Evolutionary conservation across 371 early-diverging fungal genomes (phyloP).

Genomic region (Mortierella sp.): DNA sequence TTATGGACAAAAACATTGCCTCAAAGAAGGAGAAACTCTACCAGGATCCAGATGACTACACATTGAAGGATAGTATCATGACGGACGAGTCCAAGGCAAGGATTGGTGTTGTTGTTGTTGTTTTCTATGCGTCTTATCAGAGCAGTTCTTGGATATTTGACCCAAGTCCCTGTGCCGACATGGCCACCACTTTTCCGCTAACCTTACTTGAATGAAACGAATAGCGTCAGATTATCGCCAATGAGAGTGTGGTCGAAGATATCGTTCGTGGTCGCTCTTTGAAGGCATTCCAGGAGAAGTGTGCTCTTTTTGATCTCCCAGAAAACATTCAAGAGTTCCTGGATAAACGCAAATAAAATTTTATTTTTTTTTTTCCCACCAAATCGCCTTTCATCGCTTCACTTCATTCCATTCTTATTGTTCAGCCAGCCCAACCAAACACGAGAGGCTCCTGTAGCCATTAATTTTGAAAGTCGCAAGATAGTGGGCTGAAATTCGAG

Average conservation of each 20-base stretch:
- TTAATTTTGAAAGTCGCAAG: too few species aligned
- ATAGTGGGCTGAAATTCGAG: too few species aligned
- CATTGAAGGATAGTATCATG: slow-evolving; percentile 65
- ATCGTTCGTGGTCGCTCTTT: slow-evolving; percentile 77
- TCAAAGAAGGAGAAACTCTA: slow-evolving; percentile 64
- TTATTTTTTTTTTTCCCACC: neutral
- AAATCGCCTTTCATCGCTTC: too few species aligned
- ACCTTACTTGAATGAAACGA: neutral
- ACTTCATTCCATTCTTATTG: too few species aligned
- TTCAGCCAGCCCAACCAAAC: too few species aligned
- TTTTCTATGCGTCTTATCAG: neutral
- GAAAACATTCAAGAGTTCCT: slow-evolving; percentile 58
- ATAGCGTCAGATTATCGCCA: slow-evolving; percentile 76
- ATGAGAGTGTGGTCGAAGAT: slow-evolving; percentile 76
- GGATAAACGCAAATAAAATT: slow-evolving; percentile 49
- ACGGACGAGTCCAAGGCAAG: slow-evolving; percentile 72
- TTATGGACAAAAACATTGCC: slow-evolving; percentile 69
- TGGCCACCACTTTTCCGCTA: too few species aligned
- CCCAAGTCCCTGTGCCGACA: too few species aligned
- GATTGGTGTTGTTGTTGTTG: neutral
- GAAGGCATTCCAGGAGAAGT: slow-evolving; percentile 75
- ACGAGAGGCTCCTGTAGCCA: too few species aligned
- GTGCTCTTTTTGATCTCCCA: slow-evolving; percentile 75
- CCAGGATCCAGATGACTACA: slow-evolving; percentile 72
- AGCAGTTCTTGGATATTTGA: neutral